These are phyloP conservation scores for Thelephora terrestris DNA, from an alignment of 1,284 basidiomycete species.

Conservation along the genomic window DNA sequence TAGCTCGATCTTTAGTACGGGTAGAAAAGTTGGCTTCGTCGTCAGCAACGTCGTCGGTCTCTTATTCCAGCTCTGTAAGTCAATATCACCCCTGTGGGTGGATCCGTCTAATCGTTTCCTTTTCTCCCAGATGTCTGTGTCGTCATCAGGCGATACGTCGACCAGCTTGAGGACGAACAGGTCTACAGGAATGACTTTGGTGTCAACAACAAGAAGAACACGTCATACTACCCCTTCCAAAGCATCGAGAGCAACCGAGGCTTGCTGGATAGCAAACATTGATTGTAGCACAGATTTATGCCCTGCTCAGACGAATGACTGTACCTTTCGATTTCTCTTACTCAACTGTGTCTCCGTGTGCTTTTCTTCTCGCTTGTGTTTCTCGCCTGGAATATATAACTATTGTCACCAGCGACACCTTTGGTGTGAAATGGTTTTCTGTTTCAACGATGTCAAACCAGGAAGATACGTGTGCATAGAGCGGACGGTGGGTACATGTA, in stretches of 20 bases:
- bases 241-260: conserved; percentile 18
- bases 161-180: conserved; percentile 23
- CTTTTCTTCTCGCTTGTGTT: too few species aligned
- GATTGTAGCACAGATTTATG: too few species aligned
- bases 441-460: too few species aligned
- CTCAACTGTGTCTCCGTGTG: too few species aligned
- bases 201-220: conserved; percentile 12
- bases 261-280: conserved; percentile 12
- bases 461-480: too few species aligned
- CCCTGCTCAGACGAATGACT: too few species aligned
- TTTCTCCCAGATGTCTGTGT: conserved; percentile 18
- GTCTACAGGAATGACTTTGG: conserved; percentile 19
- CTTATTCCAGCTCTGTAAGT: conserved; percentile 42
- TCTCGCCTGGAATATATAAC: too few species aligned
- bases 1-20: conserved; percentile 14
- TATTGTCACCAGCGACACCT: too few species aligned
- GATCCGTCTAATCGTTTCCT: conserved; percentile 8
- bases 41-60: conserved; percentile 26
- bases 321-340: too few species aligned
- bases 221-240: conserved; percentile 17
- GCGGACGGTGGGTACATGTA: too few species aligned
- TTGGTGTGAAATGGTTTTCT: too few species aligned
- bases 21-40: conserved; percentile 19
- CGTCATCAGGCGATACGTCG: conserved; percentile 20
- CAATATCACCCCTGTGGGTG: not conserved